Conservation (phyloP, 306 rosid species). For the Prosopis cineraria region DNA sequence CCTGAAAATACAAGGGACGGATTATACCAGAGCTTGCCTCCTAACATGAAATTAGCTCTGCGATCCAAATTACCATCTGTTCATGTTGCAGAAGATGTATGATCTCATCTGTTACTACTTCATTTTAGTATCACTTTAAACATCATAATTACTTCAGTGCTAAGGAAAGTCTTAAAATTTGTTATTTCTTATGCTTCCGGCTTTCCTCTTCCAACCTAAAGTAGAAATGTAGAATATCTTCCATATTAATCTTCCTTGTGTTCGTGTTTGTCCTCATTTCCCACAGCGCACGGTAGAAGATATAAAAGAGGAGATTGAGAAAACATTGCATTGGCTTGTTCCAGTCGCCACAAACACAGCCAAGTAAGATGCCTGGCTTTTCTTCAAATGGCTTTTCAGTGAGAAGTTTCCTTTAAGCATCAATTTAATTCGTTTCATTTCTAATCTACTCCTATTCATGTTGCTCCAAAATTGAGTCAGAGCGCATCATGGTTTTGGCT, state of each 20-base stretch:
- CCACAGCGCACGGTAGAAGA: conserved; percentile 62
- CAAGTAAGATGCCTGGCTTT: conserved; percentile 55
- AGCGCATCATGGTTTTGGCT: conserved; percentile 91
- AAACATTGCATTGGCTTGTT: conserved; percentile 73
- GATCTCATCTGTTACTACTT: conserved; percentile 26
- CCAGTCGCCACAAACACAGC: conserved; percentile 82
- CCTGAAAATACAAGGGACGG: conserved; percentile 73
- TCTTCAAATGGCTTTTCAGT: conserved; percentile 24
- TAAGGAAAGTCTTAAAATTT: background rate
- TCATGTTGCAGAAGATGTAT: conserved; percentile 65
- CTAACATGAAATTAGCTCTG: conserved; percentile 59
- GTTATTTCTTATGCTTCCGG: conserved; percentile 14
- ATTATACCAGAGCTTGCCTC: conserved; percentile 81
- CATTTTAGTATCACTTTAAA: background rate
- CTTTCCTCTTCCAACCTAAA: conserved; percentile 25
- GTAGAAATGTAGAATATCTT: background rate
- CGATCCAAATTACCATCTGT: conserved; percentile 64
- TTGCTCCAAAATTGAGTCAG: conserved; percentile 47
- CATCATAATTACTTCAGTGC: background rate
- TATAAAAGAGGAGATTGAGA: conserved; percentile 80
- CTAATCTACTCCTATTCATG: conserved; percentile 31
- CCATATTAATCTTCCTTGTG: background rate
- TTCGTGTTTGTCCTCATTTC: conserved; percentile 5
- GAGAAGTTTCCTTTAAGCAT: background rate
- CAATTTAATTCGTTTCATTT: background rate